A percentile compares a stretch with the other conserved stretches of the same genome.
These are phyloP conservation scores for Alternaria sp. DNA, from an alignment of 2,329 filamentous ascomycete genomes.

Conservation along the genomic window DNA sequence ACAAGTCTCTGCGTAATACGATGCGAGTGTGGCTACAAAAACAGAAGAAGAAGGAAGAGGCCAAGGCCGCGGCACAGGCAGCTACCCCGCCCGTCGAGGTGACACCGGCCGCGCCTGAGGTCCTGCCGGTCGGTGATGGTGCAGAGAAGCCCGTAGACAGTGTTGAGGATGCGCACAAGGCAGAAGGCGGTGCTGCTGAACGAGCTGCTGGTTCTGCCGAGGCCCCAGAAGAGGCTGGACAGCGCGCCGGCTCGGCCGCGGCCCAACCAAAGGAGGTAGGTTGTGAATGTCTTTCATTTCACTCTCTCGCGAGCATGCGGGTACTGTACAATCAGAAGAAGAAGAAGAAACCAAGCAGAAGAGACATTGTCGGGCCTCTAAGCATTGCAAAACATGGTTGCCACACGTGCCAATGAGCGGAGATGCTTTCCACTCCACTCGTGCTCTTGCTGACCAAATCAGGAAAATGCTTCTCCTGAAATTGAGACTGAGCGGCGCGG, in stretches of 20 bases:
- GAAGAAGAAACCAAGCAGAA: constrained; percentile 1
- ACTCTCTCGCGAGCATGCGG: constrained; percentile 3
- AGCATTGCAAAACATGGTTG: constrained; percentile 28
- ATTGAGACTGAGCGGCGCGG: constrained; percentile 20
- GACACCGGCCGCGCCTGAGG: constrained; percentile 27
- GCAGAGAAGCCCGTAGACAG: constrained; percentile 39
- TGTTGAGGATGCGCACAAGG: constrained; percentile 29
- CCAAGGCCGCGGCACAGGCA: constrained; percentile 39
- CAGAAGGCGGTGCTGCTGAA: constrained; percentile 16
- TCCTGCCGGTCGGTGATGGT: constrained; percentile 22
- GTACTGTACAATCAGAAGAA: constrained; percentile 9
- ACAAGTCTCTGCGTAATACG: constrained; percentile 90
- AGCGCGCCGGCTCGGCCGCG: constrained; percentile 25
- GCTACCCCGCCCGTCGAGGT: constrained; percentile 34
- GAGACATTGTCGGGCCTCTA: constrained; percentile 8
- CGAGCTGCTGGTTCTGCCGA: constrained; percentile 15
- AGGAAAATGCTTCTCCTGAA: constrained; percentile 22
- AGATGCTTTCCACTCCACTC: constrained; percentile 9
- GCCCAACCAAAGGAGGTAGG: constrained; percentile 36
- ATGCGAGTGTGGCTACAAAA: constrained; percentile 91
- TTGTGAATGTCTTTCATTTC: constrained; percentile 6
- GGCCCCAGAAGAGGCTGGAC: constrained; percentile 14
- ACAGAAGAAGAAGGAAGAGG: constrained; percentile 68
- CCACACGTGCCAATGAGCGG: constrained; percentile 29
- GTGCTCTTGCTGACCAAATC: constrained; percentile 20